Evolutionary conservation across 2,329 filamentous ascomycete species (phyloP).

Genomic region (Colletotrichum chrysophilum): DNA sequence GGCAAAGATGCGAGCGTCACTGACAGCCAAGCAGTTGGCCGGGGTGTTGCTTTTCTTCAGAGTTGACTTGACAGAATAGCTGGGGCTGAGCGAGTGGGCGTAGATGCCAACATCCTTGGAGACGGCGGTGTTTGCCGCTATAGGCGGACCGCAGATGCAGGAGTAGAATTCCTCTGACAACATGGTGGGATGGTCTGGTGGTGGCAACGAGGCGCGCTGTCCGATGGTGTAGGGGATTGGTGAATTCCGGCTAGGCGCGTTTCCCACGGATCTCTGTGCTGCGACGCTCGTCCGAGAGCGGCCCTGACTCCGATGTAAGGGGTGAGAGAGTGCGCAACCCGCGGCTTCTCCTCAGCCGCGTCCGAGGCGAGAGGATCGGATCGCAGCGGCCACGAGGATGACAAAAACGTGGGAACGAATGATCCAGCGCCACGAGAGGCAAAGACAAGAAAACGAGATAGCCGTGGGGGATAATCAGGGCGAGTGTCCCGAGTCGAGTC

Average conservation of each 20-base stretch:
- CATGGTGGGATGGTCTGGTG: slow-evolving; percentile 42
- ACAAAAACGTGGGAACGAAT: not conserved
- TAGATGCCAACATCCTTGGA: slow-evolving; percentile 88
- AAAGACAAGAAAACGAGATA: not conserved
- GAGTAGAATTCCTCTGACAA: slow-evolving; percentile 66
- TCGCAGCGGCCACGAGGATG: not conserved
- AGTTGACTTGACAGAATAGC: slow-evolving; percentile 73
- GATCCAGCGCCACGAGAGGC: slow-evolving; percentile 1
- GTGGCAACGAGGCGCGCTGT: not conserved
- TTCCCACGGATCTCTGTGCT: not conserved
- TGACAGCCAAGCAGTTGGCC: slow-evolving; percentile 80
- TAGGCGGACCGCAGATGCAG: slow-evolving; percentile 60
- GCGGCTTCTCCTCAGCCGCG: not conserved
- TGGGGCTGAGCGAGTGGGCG: slow-evolving; percentile 80
- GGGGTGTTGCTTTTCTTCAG: slow-evolving; percentile 94
- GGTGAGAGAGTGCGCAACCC: not conserved
- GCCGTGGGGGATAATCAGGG: not conserved
- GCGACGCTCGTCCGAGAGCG: not conserved
- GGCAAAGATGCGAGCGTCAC: slow-evolving; percentile 83
- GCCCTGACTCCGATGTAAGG: slow-evolving; percentile 2
- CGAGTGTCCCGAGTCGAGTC: not conserved
- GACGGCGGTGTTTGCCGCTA: slow-evolving; percentile 66
- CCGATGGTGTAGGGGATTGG: not conserved
- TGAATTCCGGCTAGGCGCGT: not conserved
- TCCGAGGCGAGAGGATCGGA: not conserved